Evolutionary conservation across 2,329 filamentous ascomycete genomes (phyloP).

Genomic region (Clonostachys solani): DNA sequence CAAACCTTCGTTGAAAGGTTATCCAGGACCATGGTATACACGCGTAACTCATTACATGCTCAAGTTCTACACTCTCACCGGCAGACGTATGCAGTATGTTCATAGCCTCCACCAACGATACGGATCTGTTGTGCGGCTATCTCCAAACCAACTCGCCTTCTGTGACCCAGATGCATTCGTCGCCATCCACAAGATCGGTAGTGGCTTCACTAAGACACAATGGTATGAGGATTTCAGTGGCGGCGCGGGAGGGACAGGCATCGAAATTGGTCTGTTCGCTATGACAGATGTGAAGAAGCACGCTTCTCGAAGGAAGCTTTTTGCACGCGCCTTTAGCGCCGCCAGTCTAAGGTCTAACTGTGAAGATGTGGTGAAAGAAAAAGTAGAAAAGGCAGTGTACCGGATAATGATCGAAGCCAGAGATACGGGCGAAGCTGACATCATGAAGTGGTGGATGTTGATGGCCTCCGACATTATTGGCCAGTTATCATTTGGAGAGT

Average conservation of each 20-base stretch:
- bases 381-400: slow-evolving; percentile 31
- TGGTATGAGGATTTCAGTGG: slow-evolving; percentile 14
- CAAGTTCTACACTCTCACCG: slow-evolving; percentile 9
- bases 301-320: slow-evolving; percentile 30
- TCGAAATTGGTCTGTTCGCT: slow-evolving; percentile 24
- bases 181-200: slow-evolving; percentile 9
- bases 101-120: slow-evolving; percentile 15
- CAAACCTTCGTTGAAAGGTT: neutral
- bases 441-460: slow-evolving; percentile 50
- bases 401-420: slow-evolving; percentile 36
- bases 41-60: slow-evolving; percentile 10
- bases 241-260: neutral
- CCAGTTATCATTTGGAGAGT: slow-evolving; percentile 50
- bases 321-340: slow-evolving; percentile 35
- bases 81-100: slow-evolving; percentile 8
- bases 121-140: slow-evolving; percentile 20
- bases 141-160: slow-evolving; percentile 14
- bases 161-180: slow-evolving; percentile 23
- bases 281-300: slow-evolving; percentile 24
- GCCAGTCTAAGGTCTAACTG: slow-evolving; percentile 24
- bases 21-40: slow-evolving; percentile 16
- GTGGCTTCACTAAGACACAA: slow-evolving; percentile 11
- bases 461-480: slow-evolving; percentile 51
- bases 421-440: slow-evolving; percentile 28
- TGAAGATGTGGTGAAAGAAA: slow-evolving; percentile 24